These are phyloP conservation scores for Yamadazyma diddensiae DNA, from an alignment of 1,139 yeast genomes.

Conservation along the genomic window DNA sequence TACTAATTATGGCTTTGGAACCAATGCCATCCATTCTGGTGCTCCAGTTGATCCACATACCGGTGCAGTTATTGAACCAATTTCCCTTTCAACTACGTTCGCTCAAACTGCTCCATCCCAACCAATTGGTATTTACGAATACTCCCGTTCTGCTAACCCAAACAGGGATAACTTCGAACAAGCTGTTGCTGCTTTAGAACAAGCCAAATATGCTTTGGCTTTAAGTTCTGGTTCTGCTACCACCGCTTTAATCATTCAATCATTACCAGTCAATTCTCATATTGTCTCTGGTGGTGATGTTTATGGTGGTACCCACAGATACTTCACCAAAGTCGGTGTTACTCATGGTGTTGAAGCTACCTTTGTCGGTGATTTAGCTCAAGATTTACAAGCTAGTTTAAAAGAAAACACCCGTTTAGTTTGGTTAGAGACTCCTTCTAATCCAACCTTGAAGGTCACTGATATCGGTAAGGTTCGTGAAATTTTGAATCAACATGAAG, in stretches of 20 bases:
- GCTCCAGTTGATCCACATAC: conserved; percentile 69
- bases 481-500: conserved; percentile 47
- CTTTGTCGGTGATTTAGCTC: conserved; percentile 63
- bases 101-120: conserved; percentile 76
- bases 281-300: conserved; percentile 84
- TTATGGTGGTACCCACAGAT: conserved; percentile 91
- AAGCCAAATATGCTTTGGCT: conserved; percentile 75
- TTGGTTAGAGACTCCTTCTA: conserved; percentile 89
- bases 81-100: conserved; percentile 81
- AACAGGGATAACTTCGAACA: conserved; percentile 80
- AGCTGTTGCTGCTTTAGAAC: conserved; percentile 78
- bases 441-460: conserved; percentile 78
- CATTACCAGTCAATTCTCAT: conserved; percentile 70
- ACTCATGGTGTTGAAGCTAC: conserved; percentile 73
- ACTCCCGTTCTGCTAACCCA: conserved; percentile 86
- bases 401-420: conserved; percentile 68
- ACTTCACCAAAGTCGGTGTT: conserved; percentile 81
- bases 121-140: conserved; percentile 80
- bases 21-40: conserved; percentile 85
- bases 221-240: conserved; percentile 86
- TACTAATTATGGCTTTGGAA: conserved; percentile 54
- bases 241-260: conserved; percentile 75
- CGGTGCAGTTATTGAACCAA: conserved; percentile 87
- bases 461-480: conserved; percentile 62
- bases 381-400: conserved; percentile 56